Evolutionary conservation across 2,329 filamentous ascomycete species (phyloP).

Genomic region (Alternaria arborescens): DNA sequence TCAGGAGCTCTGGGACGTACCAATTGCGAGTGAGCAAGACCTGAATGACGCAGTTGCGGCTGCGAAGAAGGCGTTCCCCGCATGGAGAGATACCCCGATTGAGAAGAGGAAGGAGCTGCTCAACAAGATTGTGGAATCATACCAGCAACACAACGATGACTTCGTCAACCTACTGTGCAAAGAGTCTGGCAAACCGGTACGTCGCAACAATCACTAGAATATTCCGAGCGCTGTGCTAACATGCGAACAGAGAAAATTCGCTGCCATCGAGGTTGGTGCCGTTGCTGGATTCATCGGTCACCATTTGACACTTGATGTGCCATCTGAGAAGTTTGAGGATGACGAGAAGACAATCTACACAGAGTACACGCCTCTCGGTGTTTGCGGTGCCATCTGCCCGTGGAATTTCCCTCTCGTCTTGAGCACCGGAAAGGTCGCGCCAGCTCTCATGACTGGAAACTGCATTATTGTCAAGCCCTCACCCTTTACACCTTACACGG

Average conservation of each 20-base stretch:
- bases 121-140: conserved; percentile 36
- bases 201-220: background rate
- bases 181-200: conserved; percentile 50
- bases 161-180: conserved; percentile 45
- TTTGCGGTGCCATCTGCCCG: conserved; percentile 52
- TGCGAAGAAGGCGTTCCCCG: conserved; percentile 58
- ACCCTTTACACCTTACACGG: conserved; percentile 65
- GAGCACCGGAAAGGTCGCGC: conserved; percentile 63
- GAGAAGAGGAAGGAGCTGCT: conserved; percentile 47
- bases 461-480: conserved; percentile 66
- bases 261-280: conserved; percentile 51
- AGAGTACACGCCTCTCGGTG: conserved; percentile 58
- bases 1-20: conserved; percentile 60
- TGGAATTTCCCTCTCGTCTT: conserved; percentile 65
- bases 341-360: conserved; percentile 59
- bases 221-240: conserved; percentile 13
- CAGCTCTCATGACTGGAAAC: conserved; percentile 66
- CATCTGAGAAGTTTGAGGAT: conserved; percentile 53
- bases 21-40: conserved; percentile 59
- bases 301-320: conserved; percentile 47
- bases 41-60: conserved; percentile 61
- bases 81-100: conserved; percentile 54
- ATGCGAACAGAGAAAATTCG: conserved; percentile 49
- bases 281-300: conserved; percentile 50
- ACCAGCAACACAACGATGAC: conserved; percentile 39